These are phyloP conservation scores for Alternaria burnsii DNA, from an alignment of 2,329 filamentous ascomycete species.

Conservation along the genomic window DNA sequence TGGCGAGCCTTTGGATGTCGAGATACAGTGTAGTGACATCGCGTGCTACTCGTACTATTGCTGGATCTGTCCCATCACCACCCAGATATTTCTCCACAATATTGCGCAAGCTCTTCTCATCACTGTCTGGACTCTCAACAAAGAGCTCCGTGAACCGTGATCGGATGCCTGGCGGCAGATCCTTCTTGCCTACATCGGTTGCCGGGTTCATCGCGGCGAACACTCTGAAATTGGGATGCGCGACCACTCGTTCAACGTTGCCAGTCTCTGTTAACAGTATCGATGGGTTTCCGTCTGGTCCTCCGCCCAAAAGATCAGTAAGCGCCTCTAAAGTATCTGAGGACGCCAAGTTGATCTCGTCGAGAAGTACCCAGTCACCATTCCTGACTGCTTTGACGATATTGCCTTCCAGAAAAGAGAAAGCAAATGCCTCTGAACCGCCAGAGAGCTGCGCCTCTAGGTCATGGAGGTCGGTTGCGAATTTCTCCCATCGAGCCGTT, in stretches of 20 bases:
- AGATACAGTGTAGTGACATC: constrained; percentile 90
- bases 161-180: constrained; percentile 85
- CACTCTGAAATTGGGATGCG: constrained; percentile 91
- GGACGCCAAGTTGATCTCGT: constrained; percentile 96
- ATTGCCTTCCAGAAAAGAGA: constrained; percentile 95
- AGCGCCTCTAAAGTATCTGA: constrained; percentile 95
- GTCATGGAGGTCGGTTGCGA: constrained; percentile 76
- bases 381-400: constrained; percentile 95
- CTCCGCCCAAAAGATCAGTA: constrained; percentile 81
- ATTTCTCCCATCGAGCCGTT: constrained; percentile 80
- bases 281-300: constrained; percentile 75
- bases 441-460: constrained; percentile 82
- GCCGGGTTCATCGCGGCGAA: constrained; percentile 99
- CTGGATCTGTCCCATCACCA: constrained; percentile 70
- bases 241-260: constrained; percentile 86
- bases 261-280: constrained; percentile 92
- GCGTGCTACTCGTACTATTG: constrained; percentile 72
- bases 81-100: constrained; percentile 91
- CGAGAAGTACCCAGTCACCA: constrained; percentile 94
- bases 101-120: constrained; percentile 83
- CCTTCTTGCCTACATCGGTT: constrained; percentile 95
- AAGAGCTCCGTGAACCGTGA: constrained; percentile 97
- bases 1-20: constrained; percentile 81
- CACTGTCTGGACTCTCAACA: constrained; percentile 86
- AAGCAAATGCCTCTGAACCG: constrained; percentile 80